phyloP scores from a whole-genome alignment of 768 basidiomycete species.

The Pulveroboletus sp. region DNA sequence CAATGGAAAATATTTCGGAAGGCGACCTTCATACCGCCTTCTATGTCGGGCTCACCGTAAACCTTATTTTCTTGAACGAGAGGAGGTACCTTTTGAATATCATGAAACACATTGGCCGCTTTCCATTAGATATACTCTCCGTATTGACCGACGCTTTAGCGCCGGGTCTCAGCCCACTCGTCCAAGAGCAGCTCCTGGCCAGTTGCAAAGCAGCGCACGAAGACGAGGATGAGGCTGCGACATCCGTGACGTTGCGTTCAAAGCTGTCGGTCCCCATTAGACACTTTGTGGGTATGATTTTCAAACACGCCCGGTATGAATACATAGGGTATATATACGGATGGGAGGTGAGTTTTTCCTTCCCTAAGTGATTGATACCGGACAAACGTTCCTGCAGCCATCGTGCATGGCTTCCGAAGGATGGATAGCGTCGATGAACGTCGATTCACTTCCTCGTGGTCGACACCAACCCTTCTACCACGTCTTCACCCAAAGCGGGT shows the following conservation, averaged over 20 bases:
- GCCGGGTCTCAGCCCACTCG: constrained; percentile 27
- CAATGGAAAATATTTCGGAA: constrained; percentile 24
- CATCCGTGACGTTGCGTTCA: constrained; percentile 26
- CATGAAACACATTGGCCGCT: constrained; percentile 29
- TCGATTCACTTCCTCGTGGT: constrained; percentile 37
- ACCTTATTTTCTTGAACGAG: constrained; percentile 35
- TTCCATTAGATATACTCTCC: constrained; percentile 41
- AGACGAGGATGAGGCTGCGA: constrained; percentile 27
- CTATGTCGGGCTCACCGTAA: constrained; percentile 35
- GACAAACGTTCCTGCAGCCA: constrained; percentile 13
- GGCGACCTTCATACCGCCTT: constrained; percentile 32
- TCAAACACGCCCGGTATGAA: constrained; percentile 35
- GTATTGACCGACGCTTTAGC: constrained; percentile 37
- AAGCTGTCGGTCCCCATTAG: constrained; percentile 23
- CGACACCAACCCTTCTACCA: constrained; percentile 49
- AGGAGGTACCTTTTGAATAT: constrained; percentile 30
- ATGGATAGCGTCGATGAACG: constrained; percentile 43
- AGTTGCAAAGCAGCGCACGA: constrained; percentile 31
- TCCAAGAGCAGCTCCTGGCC: constrained; percentile 25
- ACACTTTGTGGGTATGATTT: constrained; percentile 49
- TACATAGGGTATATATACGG: constrained; percentile 44
- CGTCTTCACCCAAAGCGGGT: constrained; percentile 32
- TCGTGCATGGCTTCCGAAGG: constrained; percentile 37
- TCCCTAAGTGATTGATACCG: neutral
- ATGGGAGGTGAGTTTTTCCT: constrained; percentile 41